phyloP scores from a whole-genome alignment of 140 eudicot species.

The Senecio squalidus region DNA sequence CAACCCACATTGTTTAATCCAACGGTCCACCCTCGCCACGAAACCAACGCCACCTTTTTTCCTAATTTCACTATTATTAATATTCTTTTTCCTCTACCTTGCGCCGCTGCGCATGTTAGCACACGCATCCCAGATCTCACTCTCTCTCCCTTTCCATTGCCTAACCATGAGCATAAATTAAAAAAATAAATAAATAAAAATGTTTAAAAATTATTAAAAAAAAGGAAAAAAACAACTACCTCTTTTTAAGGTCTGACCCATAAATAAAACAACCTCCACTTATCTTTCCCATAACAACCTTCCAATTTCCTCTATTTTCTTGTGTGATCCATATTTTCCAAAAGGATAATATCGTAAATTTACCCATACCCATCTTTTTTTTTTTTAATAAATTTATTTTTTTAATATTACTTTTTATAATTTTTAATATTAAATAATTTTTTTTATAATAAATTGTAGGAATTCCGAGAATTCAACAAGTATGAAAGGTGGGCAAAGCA shows the following conservation, averaged over 20 bases:
- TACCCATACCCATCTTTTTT: slow-evolving; percentile 3
- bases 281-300: slow-evolving; percentile 33
- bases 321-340: slow-evolving; percentile 20
- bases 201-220: too few species aligned
- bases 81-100: slow-evolving; percentile 12
- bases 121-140: slow-evolving; percentile 41
- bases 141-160: slow-evolving; percentile 7
- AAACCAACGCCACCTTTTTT: slow-evolving; percentile 22
- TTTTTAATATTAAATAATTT: neutral
- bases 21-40: slow-evolving; percentile 44
- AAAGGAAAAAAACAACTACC: slow-evolving; percentile 17
- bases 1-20: slow-evolving; percentile 20
- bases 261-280: slow-evolving; percentile 23
- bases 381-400: neutral
- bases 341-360: slow-evolving; percentile 50
- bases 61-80: neutral
- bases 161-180: neutral
- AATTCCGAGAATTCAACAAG: slow-evolving; percentile 48
- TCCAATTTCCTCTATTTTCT: slow-evolving; percentile 28
- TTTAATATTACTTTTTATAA: neutral
- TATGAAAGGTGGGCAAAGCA: slow-evolving; percentile 61
- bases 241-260: slow-evolving; percentile 36
- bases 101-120: slow-evolving; percentile 39
- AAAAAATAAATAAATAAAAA: neutral
- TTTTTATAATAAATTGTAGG: slow-evolving; percentile 28